phyloP scores from a whole-genome alignment of 106 monocot species.

The Dioscorea zingiberensis region DNA sequence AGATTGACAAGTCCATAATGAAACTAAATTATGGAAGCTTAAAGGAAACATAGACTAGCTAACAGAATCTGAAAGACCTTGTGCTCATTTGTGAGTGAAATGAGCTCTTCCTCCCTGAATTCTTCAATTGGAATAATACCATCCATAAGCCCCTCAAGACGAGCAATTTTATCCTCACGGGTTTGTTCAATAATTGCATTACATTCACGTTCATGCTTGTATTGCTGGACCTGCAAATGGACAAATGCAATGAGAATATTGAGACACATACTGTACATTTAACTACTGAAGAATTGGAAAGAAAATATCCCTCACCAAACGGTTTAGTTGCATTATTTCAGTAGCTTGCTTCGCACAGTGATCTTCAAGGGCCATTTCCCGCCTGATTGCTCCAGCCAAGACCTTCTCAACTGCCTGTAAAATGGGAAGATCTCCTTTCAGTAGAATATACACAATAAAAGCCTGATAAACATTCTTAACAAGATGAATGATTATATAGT shows the following conservation, averaged over 20 bases:
- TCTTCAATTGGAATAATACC: conserved; percentile 83
- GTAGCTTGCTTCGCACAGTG: conserved; percentile 72
- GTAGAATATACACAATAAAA: neutral
- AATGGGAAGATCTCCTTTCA: neutral
- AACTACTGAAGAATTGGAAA: neutral
- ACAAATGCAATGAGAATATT: neutral
- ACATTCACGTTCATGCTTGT: conserved; percentile 97
- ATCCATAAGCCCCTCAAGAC: conserved; percentile 92
- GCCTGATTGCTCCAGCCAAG: conserved; percentile 86
- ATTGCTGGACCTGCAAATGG: conserved; percentile 75
- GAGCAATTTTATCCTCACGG: conserved; percentile 77
- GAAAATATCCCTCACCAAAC: conserved; percentile 42
- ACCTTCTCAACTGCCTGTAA: conserved; percentile 90
- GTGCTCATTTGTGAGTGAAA: conserved; percentile 70
- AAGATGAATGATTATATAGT: neutral
- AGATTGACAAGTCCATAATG: neutral
- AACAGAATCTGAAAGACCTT: conserved; percentile 40
- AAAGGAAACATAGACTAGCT: conserved; percentile 1
- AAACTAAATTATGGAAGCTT: neutral
- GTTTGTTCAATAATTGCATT: conserved; percentile 70
- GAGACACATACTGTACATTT: neutral
- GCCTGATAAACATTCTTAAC: too few relatives aligned
- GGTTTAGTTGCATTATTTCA: conserved; percentile 79
- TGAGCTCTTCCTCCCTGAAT: conserved; percentile 81
- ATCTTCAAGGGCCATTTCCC: conserved; percentile 91